phyloP scores from a whole-genome alignment of 2,329 filamentous ascomycete species.

The Verticillium klebahnii region DNA sequence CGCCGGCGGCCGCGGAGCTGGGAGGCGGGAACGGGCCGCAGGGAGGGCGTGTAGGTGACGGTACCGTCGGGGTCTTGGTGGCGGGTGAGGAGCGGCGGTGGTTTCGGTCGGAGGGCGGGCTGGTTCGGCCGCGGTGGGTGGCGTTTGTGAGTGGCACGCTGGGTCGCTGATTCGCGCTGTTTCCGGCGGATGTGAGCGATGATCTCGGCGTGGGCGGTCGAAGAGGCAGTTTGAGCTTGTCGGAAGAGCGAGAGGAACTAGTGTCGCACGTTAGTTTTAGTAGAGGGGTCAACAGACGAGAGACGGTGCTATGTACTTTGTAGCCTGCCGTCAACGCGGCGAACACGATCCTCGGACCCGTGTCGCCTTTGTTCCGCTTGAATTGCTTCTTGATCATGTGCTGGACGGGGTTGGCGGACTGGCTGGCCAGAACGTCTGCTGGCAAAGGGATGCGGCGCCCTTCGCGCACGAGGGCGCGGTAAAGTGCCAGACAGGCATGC shows the following conservation, averaged over 20 bases:
- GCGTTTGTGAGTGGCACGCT: slow-evolving; percentile 13
- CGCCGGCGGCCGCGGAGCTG: slow-evolving; percentile 43
- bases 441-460: slow-evolving; percentile 49
- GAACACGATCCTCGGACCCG: slow-evolving; percentile 55
- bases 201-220: slow-evolving; percentile 35
- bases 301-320: slow-evolving; percentile 36
- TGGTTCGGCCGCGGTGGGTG: slow-evolving; percentile 12
- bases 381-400: slow-evolving; percentile 60
- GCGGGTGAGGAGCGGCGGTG: slow-evolving; percentile 28
- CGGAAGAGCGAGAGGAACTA: slow-evolving; percentile 38
- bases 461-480: slow-evolving; percentile 62
- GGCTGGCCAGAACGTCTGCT: slow-evolving; percentile 30
- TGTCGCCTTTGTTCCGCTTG: slow-evolving; percentile 51
- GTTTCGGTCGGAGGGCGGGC: slow-evolving; percentile 9
- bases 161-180: slow-evolving; percentile 8
- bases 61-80: slow-evolving; percentile 26
- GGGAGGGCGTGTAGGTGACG: slow-evolving; percentile 42
- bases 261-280: neutral
- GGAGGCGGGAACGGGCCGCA: slow-evolving; percentile 42
- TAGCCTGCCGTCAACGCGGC: slow-evolving; percentile 65
- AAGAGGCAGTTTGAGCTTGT: slow-evolving; percentile 30
- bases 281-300: neutral
- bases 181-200: slow-evolving; percentile 32
- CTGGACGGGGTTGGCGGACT: slow-evolving; percentile 40
- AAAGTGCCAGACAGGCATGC: slow-evolving; percentile 62